Base-by-base conservation (phyloP, 106 monocot genomes). In the Dendrobium huoshanense region DNA sequence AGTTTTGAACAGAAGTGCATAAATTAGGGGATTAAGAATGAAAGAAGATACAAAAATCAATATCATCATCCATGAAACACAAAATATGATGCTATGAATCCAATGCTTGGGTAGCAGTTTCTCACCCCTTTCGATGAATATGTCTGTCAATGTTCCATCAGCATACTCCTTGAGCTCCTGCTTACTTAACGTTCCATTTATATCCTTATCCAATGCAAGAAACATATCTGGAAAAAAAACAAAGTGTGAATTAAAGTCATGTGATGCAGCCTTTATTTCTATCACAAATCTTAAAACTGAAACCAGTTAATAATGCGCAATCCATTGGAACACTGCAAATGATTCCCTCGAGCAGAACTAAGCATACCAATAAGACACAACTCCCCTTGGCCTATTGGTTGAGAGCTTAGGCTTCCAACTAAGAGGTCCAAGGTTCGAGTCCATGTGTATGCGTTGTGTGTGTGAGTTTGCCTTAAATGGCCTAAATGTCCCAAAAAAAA, bases 141-240 rank as follows among this genome's bases (percentile, higher is more conserved):
- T 98, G 73, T 98, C 98, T 37, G 98, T 98, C 78, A 98, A 78
- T 55, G 98, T 98, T 77, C 98, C 98, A 88, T 98, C 98, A 77
- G 98, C 98, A 91, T 98, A 98, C 85, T 98, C 98, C 82, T 91
- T 94, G 22, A 98, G 89, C 86, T 98, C 98, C 81, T 91, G 98
- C 86, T 98, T 98, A 81, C 92, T 93, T 72, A 98, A 84, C 29
- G 98, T 91, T 22, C 94, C 92, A 83, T 98, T 98, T 79, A 88
- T 88, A 81, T 95, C 98, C 81, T 98, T 98, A 83, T 98, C 98
- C 22, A 98, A 77, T 73, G 92, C 98, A 76, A 98, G 91, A 91
- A 98, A 98, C 98, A 98, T 92, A 87, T 98, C 98, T 98, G 89
- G 70, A 91, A 58, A 72, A 79, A 68, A 81, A n/a, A 16, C 73